These are phyloP conservation scores for Colletotrichum tropicale DNA, from an alignment of 2,329 filamentous ascomycete species.

Conservation along the genomic window DNA sequence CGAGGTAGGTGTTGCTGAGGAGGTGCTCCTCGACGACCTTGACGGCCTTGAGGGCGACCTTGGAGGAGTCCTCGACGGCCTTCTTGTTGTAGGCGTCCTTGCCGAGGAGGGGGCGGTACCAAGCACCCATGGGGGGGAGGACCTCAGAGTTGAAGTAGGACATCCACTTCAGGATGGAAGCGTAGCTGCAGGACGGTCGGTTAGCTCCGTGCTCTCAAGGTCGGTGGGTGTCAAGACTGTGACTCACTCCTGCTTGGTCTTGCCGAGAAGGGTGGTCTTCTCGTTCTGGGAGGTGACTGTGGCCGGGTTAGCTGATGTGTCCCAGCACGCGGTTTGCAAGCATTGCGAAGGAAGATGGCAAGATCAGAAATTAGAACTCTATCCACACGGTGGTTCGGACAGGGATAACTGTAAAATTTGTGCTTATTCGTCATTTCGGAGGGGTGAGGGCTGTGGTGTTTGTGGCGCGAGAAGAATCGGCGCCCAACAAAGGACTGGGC, in stretches of 20 bases:
- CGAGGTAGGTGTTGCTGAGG: slow-evolving; percentile 91
- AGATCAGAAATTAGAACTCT: slow-evolving; percentile 82
- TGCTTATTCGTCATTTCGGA: slow-evolving; percentile 73
- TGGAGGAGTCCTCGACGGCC: slow-evolving; percentile 80
- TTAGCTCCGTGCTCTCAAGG: slow-evolving; percentile 26
- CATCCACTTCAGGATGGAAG: slow-evolving; percentile 97
- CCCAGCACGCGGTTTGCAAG: not conserved
- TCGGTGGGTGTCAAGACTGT: not conserved
- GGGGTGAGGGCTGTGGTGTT: slow-evolving; percentile 15
- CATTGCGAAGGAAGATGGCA: slow-evolving; percentile 26
- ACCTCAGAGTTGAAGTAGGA: slow-evolving; percentile 94
- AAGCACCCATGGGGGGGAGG: slow-evolving; percentile 73
- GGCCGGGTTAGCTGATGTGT: slow-evolving; percentile 32
- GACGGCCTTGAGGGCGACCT: slow-evolving; percentile 71
- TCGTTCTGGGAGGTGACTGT: slow-evolving; percentile 98
- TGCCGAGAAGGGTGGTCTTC: slow-evolving; percentile 98
- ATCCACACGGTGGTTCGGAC: slow-evolving; percentile 88
- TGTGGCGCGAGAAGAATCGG: not conserved
- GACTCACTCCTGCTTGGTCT: slow-evolving; percentile 98
- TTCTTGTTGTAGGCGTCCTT: slow-evolving; percentile 96
- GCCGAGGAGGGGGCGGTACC: slow-evolving; percentile 88
- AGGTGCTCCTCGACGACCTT: slow-evolving; percentile 85
- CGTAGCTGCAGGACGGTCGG: slow-evolving; percentile 62
- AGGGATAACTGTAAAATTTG: slow-evolving; percentile 95
- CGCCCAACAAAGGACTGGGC: slow-evolving; percentile 18